Base-by-base conservation (phyloP, 1,139 yeast species). In the Yamadazyma aaseri region DNA sequence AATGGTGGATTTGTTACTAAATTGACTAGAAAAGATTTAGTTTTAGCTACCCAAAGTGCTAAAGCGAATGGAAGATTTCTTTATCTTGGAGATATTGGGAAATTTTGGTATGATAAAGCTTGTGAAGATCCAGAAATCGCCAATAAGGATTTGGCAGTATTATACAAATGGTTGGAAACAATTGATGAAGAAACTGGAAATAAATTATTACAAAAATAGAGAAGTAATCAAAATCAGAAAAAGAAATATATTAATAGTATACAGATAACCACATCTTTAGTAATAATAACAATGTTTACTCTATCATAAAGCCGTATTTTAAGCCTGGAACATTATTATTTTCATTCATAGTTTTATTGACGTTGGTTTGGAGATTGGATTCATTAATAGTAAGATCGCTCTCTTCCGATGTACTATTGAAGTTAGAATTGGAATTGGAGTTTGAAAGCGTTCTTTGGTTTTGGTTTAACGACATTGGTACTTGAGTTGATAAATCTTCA, bases 21-120 rank as follows among this genome's bases (percentile, higher is more conserved):
- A 42, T 64, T 77, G 45, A 75, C 80, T 46, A 64, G 74, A 45
- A 77, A 77, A 50, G 83, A 77, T 50, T 67, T 77, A 48, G 73
- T 71, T 3, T 67, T 77, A 45, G 82, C 81, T 15, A 57, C 76
- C 11, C 65, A 66, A 20, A 67, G 75, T 33, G 80, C 82, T 15
- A 58, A 62, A 41, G 41, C 29, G 29, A 53, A 40, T 28, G 46
- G 56, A 35, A 50, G 73, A 35, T 63, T 62, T 44, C 62, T 69
- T 47, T 69, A 48, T 42, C 53, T 69, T 49, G 75, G 74, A 11
- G 74, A 65, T 29, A 50, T 61, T 28, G 57, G 71, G 26, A 63
- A 56, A 47, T 53, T 60, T 34, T 67, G 73, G 73, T 69, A 69
- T 41, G 70, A 68, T 39, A 60, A 57, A 44, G 75, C 74, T 8